These are phyloP conservation scores for Aureobasidium sp. DNA, from an alignment of 2,329 filamentous ascomycete species.

Conservation along the genomic window DNA sequence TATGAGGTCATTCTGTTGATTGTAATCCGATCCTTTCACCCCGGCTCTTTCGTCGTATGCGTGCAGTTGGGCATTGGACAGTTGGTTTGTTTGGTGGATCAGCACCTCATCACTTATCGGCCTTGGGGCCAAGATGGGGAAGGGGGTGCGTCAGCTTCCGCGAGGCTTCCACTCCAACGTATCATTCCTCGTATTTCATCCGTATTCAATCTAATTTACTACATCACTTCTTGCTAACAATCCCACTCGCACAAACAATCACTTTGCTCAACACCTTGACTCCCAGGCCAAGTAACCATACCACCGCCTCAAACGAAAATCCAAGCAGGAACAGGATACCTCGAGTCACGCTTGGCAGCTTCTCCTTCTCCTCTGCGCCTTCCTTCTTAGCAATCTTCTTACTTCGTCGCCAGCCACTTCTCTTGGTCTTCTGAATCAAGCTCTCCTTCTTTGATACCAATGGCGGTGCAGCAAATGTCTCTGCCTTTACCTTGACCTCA, in stretches of 20 bases:
- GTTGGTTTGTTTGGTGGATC: background rate
- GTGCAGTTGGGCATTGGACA: constrained; percentile 4
- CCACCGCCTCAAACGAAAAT: constrained; percentile 46
- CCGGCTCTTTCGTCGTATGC: background rate
- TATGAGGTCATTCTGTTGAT: constrained; percentile 27
- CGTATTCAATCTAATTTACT: background rate
- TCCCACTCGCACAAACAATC: constrained; percentile 41
- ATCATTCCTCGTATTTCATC: constrained; percentile 2
- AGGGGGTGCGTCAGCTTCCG: constrained; percentile 16
- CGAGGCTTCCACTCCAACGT: constrained; percentile 12
- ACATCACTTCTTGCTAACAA: constrained; percentile 34
- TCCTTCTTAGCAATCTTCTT: constrained; percentile 24
- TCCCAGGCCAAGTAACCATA: constrained; percentile 45
- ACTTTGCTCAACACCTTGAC: constrained; percentile 46
- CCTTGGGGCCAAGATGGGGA: constrained; percentile 20
- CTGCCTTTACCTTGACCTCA: constrained; percentile 21
- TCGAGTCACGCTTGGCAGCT: constrained; percentile 42
- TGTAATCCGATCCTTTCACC: background rate
- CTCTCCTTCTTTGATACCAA: constrained; percentile 4
- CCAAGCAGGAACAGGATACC: constrained; percentile 44
- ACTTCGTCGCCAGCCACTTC: background rate
- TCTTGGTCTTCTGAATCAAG: constrained; percentile 12
- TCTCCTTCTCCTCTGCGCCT: constrained; percentile 26
- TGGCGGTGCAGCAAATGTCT: constrained; percentile 21
- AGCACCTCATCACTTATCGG: constrained; percentile 12